A percentile compares a stretch with the other conserved stretches of the same genome.
These are phyloP conservation scores for Heritiera fomes DNA, from an alignment of 345 rosid genomes.

Conservation along the genomic window DNA sequence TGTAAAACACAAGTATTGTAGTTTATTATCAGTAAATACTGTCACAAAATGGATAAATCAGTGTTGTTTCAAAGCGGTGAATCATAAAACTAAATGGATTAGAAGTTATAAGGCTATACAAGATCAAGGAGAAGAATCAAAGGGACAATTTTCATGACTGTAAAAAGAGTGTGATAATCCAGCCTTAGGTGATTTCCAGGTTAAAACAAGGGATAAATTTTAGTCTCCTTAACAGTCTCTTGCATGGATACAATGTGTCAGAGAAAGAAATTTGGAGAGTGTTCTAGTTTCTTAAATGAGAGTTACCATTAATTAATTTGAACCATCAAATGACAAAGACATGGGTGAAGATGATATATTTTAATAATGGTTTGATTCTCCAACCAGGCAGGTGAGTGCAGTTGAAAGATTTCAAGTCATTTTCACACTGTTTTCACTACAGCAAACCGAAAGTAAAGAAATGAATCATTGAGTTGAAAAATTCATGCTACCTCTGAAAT, in stretches of 20 bases:
- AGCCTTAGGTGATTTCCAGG: too few species aligned
- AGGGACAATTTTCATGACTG: background rate
- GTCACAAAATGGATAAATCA: background rate
- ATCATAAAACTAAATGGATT: background rate
- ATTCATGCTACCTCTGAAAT: background rate
- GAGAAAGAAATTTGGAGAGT: background rate
- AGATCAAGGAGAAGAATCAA: background rate
- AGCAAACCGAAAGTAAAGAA: background rate
- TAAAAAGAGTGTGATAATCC: background rate
- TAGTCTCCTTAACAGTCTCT: too few species aligned
- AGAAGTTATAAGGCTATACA: background rate
- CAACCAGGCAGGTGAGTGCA: background rate
- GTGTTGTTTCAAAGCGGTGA: background rate
- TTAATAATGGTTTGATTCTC: background rate
- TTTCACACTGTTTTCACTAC: background rate
- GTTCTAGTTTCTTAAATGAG: background rate
- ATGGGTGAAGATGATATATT: background rate
- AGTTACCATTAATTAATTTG: background rate
- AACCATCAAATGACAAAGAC: background rate
- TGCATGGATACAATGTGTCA: too few species aligned
- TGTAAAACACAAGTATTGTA: background rate
- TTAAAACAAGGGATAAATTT: too few species aligned
- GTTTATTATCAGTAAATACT: background rate
- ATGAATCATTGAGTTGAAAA: background rate
- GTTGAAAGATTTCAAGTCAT: background rate